Evolutionary conservation across 192 early-diverging fungal genomes (phyloP), one percentile per base, ranked within the genome.

Genomic region (Thoreauomyces humboldtii): DNA sequence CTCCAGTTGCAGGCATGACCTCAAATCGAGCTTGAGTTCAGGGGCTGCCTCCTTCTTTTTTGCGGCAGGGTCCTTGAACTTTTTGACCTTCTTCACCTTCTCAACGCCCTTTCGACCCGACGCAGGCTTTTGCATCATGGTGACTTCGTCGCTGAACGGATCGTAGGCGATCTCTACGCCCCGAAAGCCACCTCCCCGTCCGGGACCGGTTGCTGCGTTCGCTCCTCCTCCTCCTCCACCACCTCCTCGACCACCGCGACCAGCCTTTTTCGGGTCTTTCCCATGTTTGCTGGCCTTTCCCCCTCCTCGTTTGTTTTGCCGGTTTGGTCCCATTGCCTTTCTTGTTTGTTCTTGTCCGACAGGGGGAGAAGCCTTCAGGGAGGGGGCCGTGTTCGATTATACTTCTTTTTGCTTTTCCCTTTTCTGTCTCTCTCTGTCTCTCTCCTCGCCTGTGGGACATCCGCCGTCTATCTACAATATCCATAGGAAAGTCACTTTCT

Each of bases 231-330:
- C 46, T 45, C 47, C 32, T 32, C 46, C 34, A 29, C 3, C 28
- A 5, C 15, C 28, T 14, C 31, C 3, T 2, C 34, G 17, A 31
- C 47, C 33, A 12, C 61, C 34, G 7, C 47, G 31, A 22, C 33
- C 56, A 1, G 28, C 57, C 27, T 58, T 60, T 7, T 37, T 33
- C 2, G 32, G 24, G 38, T 58, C 43, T 24, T 43, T 65, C 15
- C 37, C 29, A 19, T 67, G 42, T 21, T 33, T 59, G 15, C 51
- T 59, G 24, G 43, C 57, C 36, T 58, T 60, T 3, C 53, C 34
- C 0, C 45, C 56, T 22, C 57, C 22, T 24, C 59, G 43, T 22
- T 46, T 66, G 14, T 58, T 59, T 46, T 68, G 66, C 33, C 44
- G 45, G 37, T 68, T 68, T 7, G 62, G n/a, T 22, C 62, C 27